phyloP scores from a whole-genome alignment of 352 stramenopile species.

The Phytophthora sojae region DNA sequence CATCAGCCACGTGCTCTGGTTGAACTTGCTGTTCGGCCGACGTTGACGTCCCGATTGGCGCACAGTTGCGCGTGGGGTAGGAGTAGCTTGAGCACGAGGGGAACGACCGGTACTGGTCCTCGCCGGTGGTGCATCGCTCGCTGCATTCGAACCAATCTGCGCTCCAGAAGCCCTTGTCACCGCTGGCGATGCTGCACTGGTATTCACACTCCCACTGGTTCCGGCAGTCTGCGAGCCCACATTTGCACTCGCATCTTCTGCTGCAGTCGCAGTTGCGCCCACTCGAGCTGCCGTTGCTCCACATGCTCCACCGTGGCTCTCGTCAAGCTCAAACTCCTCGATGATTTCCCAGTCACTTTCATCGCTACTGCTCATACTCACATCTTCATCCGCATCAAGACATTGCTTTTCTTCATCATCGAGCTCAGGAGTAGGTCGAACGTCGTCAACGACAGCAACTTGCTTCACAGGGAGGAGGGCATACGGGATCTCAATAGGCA shows the following conservation, averaged over 20 bases:
- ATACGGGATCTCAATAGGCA: conserved; percentile 9
- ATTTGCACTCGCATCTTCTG: no score
- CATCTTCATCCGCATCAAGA: not conserved
- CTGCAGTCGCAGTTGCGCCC: not conserved
- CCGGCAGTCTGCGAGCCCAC: no score
- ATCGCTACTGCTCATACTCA: conserved; percentile 6
- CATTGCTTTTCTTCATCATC: not conserved
- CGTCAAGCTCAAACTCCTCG: not conserved
- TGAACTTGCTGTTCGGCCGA: conserved; percentile 3
- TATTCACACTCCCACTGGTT: no score
- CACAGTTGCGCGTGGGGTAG: not conserved
- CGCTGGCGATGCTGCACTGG: no score
- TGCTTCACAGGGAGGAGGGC: conserved; percentile 4
- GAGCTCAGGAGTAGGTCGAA: not conserved
- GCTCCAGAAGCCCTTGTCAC: no score
- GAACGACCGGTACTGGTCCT: no score
- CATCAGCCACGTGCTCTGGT: conserved; percentile 12
- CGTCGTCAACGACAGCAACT: conserved; percentile 1
- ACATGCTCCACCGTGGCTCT: not conserved
- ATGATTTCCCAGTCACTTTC: conserved; percentile 16
- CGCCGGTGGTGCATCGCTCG: no score
- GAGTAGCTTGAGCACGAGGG: not conserved
- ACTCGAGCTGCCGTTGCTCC: not conserved
- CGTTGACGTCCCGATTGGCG: conserved; percentile 4
- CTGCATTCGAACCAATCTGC: no score